phyloP scores from a whole-genome alignment of 768 basidiomycete genomes.

The Rhizopogon vinicolor region DNA sequence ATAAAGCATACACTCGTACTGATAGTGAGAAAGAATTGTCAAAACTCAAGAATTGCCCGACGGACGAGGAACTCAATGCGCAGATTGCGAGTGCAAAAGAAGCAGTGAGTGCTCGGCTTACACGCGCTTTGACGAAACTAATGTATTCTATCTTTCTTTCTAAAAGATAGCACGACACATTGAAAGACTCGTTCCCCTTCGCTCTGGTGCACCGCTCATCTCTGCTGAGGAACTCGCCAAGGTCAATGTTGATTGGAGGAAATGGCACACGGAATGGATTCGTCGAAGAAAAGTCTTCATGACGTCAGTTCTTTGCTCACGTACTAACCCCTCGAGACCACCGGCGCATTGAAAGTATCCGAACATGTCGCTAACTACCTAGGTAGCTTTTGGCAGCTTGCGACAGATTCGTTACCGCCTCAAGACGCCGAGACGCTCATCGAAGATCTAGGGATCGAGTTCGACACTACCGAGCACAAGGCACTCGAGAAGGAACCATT shows the following conservation, averaged over 20 bases:
- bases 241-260: conserved; percentile 70
- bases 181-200: conserved; percentile 57
- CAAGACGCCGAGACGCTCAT: conserved; percentile 59
- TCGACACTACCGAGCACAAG: conserved; percentile 68
- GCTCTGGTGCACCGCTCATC: conserved; percentile 57
- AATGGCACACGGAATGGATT: conserved; percentile 81
- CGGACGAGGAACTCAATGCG: conserved; percentile 57
- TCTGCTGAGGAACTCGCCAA: conserved; percentile 65
- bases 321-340: neutral
- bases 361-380: neutral
- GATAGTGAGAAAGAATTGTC: conserved; percentile 47
- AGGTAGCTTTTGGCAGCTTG: conserved; percentile 69
- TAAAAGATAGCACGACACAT: conserved; percentile 45
- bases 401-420: conserved; percentile 62
- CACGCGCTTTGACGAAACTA: conserved; percentile 8
- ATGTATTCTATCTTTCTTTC: conserved; percentile 1
- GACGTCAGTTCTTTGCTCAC: conserved; percentile 19
- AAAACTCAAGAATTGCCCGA: conserved; percentile 60
- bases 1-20: neutral
- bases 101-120: conserved; percentile 39
- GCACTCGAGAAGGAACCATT: conserved; percentile 61
- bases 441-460: conserved; percentile 80
- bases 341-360: neutral
- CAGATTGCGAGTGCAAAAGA: conserved; percentile 48
- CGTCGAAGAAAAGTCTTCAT: conserved; percentile 67